Base-by-base conservation (phyloP, 495 filamentous ascomycete genomes). In the Trichoderma erinaceum region DNA sequence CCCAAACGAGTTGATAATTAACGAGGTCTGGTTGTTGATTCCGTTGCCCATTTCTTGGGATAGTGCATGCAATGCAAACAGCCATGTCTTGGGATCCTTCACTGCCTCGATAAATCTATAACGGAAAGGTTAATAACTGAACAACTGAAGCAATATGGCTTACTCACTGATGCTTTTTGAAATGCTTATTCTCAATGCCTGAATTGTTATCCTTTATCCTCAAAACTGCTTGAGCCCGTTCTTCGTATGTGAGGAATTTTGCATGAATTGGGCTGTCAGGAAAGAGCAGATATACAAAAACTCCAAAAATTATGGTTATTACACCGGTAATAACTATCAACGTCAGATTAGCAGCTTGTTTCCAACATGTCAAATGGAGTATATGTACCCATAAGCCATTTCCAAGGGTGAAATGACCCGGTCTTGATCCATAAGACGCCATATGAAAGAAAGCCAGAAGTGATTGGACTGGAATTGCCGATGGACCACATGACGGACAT, bases 161-260 rank as follows among this genome's bases (percentile, higher is more conserved):
- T 11, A 16, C 56, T 29, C 29, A 61, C 56, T 90, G 88, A 41
- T 86, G 80, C 63, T 78, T 69, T 61, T 88, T 88, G 73, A 88
- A 89, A 29, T 83, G 80, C 74, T 88, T 88, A 70, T 88, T 88
- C 67, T 87, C 85, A 52, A 89, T 84, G 2, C 88, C 88, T 65
- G 88, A 86, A 72, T 88, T 82, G 66, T 90, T 89, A 61, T 79
- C 74, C 10, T 83, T 77, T 15, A 89, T 82, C n/a, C 87, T 78
- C 48, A 85, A 83, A 61, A 90, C 74, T 1, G 83, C 83, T 35
- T 87, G 77, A 0, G 79, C 73, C 27, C 79, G 78, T 63, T 86
- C 82, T 13, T 79, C 75, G 23, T 78, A 72, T 35, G 72, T 80
- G 11, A 84, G 74, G 69, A 83, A 83, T 16, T 74, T 74, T 0